Percentiles rank a stretch among this genome's conserved stretches.
These are phyloP conservation scores for Magnolia kwangsiensis DNA, from an alignment of 164 flowering plant species.

Conservation along the genomic window DNA sequence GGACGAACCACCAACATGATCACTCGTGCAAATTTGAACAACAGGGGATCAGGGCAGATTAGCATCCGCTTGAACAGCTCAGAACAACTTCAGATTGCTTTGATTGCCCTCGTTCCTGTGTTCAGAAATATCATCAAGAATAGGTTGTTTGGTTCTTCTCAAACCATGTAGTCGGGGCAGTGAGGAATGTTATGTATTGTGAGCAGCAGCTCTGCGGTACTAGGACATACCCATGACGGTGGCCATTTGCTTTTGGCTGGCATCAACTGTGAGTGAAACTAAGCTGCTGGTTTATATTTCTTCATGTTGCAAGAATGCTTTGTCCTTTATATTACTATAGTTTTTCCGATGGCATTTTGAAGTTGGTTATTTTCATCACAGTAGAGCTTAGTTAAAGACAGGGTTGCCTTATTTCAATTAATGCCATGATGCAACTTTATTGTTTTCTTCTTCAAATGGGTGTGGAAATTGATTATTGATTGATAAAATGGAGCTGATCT, in stretches of 20 bases:
- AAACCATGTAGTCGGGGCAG: constrained; percentile 44
- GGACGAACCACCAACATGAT: constrained; percentile 65
- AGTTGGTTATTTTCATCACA: background rate
- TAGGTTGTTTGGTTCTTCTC: constrained; percentile 28
- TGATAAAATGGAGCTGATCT: background rate
- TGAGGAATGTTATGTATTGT: constrained; percentile 22
- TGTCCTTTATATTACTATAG: background rate
- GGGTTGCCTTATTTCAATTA: background rate
- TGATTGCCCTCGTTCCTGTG: constrained; percentile 68
- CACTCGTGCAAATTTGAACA: constrained; percentile 80
- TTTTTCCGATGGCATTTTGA: background rate
- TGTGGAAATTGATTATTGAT: background rate
- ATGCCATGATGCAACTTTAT: background rate
- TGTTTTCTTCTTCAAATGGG: background rate
- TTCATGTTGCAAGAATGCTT: background rate
- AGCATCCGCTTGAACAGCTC: constrained; percentile 81
- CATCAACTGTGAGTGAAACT: constrained; percentile 17
- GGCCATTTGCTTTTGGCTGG: constrained; percentile 1
- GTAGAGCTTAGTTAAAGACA: background rate
- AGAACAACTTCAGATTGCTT: constrained; percentile 83
- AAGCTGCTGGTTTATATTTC: constrained; percentile 17
- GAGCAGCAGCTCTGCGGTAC: constrained; percentile 25
- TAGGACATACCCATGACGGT: constrained; percentile 7
- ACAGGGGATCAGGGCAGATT: constrained; percentile 82
- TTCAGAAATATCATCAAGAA: constrained; percentile 38